A percentile compares a stretch with the other conserved stretches of the same genome.
Evolutionary conservation across 169 alveolate species (phyloP).

Genomic region (Toxoplasma gondii): DNA sequence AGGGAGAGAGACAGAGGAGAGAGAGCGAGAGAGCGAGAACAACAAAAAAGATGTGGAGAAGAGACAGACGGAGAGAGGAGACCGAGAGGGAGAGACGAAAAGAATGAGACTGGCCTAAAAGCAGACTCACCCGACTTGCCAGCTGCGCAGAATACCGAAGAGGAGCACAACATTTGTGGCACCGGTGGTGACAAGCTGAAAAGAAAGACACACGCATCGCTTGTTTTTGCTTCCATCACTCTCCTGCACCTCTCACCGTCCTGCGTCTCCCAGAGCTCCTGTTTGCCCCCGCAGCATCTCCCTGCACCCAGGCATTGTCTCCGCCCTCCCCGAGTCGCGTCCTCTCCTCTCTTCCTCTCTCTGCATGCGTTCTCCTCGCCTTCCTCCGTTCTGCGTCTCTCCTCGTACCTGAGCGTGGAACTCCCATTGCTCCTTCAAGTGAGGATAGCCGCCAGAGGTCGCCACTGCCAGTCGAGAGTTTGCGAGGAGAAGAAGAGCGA

Average conservation of each 20-base stretch:
- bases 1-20: not conserved
- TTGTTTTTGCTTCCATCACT: not conserved
- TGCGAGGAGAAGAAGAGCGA: not conserved
- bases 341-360: no score
- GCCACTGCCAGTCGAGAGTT: not conserved
- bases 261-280: not conserved
- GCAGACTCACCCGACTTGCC: conserved; percentile 28
- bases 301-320: no score
- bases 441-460: not conserved
- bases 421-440: conserved; percentile 18
- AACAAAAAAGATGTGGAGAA: no score
- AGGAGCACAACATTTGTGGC: not conserved
- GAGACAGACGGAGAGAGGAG: no score
- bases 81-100: not conserved
- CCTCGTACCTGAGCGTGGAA: conserved; percentile 8
- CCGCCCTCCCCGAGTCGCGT: no score
- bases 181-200: conserved; percentile 6
- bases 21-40: not conserved
- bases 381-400: not conserved
- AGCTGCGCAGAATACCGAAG: not conserved
- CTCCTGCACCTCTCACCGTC: not conserved
- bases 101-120: no score
- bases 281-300: no score
- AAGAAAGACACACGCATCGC: not conserved
- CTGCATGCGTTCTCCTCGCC: no score